Conservation (phyloP, 345 rosid genomes). For the Lepidium aucheri region DNA sequence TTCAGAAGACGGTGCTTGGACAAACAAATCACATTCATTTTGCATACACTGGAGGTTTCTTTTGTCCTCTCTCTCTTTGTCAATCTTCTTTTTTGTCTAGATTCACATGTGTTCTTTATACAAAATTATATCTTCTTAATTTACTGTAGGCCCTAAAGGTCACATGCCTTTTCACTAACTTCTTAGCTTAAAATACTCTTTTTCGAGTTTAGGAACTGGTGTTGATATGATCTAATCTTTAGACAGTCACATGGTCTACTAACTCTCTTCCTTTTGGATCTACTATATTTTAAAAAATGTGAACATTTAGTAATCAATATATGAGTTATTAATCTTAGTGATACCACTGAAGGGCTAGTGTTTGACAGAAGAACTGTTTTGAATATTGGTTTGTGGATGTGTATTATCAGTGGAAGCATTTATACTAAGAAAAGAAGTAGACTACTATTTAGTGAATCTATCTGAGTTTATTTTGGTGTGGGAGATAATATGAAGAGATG, state of each 20-base stretch:
- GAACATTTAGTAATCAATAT: not conserved
- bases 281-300: not conserved
- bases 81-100: constrained; percentile 23
- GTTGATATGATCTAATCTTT: not conserved
- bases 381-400: not conserved
- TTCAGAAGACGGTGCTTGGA: constrained; percentile 63
- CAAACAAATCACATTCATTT: constrained; percentile 85
- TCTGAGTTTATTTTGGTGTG: constrained; percentile 38
- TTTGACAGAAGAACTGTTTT: not conserved
- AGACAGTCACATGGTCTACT: constrained; percentile 6
- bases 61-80: constrained; percentile 40
- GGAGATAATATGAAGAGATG: constrained; percentile 33
- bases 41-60: constrained; percentile 84
- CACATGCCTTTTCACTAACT: constrained; percentile 29
- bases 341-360: not conserved
- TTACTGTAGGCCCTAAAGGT: constrained; percentile 15
- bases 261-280: constrained; percentile 6
- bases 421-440: not conserved
- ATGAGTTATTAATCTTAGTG: not conserved
- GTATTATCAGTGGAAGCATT: not conserved
- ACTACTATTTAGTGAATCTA: not conserved
- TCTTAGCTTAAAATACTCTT: constrained; percentile 29
- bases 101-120: constrained; percentile 34
- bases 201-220: not conserved
- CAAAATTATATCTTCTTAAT: constrained; percentile 24